These are phyloP conservation scores for Claviceps capensis DNA, from an alignment of 2,329 filamentous ascomycete species.

Conservation along the genomic window DNA sequence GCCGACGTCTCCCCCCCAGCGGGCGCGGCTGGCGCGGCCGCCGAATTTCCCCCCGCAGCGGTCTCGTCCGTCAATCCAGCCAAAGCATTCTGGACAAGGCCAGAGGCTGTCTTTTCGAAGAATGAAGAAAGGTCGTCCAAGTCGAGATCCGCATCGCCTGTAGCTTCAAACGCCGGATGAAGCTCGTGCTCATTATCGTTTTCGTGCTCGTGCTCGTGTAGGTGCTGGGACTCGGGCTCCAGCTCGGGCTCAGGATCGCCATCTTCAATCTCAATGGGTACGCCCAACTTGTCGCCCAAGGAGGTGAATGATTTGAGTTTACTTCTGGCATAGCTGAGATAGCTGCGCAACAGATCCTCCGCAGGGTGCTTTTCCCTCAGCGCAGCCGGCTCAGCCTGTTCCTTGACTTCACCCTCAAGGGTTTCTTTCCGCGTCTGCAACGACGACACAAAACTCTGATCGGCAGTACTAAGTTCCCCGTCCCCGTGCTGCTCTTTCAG, in stretches of 20 bases:
- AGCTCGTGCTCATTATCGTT: not conserved
- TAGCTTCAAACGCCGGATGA: constrained; percentile 13
- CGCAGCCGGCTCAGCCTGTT: constrained; percentile 11
- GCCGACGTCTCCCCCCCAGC: constrained; percentile 12
- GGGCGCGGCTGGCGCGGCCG: constrained; percentile 7
- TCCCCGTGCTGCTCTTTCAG: constrained; percentile 22
- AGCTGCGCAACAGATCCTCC: constrained; percentile 24
- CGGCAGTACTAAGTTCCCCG: constrained; percentile 19
- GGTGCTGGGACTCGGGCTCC: not conserved
- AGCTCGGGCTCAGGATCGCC: constrained; percentile 12
- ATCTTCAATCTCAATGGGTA: constrained; percentile 19
- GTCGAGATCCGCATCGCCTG: constrained; percentile 21
- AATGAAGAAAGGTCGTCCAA: constrained; percentile 28
- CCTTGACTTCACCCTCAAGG: constrained; percentile 17
- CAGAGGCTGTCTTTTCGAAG: constrained; percentile 28
- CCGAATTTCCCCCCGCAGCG: constrained; percentile 5
- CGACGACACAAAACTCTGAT: constrained; percentile 20
- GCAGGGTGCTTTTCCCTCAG: constrained; percentile 26
- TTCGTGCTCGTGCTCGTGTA: not conserved
- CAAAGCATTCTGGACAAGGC: constrained; percentile 26
- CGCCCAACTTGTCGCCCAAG: constrained; percentile 21
- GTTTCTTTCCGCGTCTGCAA: constrained; percentile 20
- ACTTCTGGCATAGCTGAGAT: constrained; percentile 19
- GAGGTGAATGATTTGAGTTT: constrained; percentile 21
- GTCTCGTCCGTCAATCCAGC: constrained; percentile 22